Conservation (phyloP, 1,284 basidiomycete genomes). For the Cutaneotrichosporon mucoides region DNA sequence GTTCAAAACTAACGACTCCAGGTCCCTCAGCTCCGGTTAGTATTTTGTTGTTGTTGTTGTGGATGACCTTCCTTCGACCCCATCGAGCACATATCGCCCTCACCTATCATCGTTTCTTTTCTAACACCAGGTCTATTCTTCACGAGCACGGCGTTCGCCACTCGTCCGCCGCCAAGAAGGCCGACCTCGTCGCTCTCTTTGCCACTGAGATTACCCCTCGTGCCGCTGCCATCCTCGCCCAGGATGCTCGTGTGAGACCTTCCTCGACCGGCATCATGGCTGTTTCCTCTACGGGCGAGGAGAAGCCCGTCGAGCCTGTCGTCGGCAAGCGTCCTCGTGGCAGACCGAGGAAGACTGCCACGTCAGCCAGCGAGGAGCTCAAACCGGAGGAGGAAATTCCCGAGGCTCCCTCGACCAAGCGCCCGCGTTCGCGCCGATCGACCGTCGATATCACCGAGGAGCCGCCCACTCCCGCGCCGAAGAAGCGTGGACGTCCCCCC, state of each 20-base stretch:
- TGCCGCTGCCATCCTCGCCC: constrained; percentile 51
- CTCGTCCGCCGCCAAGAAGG: constrained; percentile 75
- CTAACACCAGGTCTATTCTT: constrained; percentile 19
- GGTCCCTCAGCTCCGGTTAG: constrained; percentile 48
- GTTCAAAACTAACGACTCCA: constrained; percentile 17
- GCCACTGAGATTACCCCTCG: constrained; percentile 68
- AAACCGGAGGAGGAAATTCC: constrained; percentile 9
- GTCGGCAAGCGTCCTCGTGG: constrained; percentile 25
- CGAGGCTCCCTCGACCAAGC: constrained; percentile 15
- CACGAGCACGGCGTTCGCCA: constrained; percentile 70
- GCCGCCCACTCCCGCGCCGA: constrained; percentile 2
- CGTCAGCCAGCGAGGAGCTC: constrained; percentile 7
- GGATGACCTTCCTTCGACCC: no score
- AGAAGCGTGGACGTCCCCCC: constrained; percentile 8
- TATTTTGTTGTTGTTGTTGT: neutral
- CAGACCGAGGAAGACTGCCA: constrained; percentile 16
- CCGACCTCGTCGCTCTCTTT: constrained; percentile 76
- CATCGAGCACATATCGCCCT: no score
- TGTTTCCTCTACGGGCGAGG: constrained; percentile 27
- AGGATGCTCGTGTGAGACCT: constrained; percentile 32
- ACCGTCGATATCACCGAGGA: constrained; percentile 2
- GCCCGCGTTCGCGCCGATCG: constrained; percentile 10
- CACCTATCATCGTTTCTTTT: no score
- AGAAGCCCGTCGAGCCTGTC: constrained; percentile 11
- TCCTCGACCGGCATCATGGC: constrained; percentile 43